Conservation (phyloP, 805 yeast species). For the Soucietia sequanensis region DNA sequence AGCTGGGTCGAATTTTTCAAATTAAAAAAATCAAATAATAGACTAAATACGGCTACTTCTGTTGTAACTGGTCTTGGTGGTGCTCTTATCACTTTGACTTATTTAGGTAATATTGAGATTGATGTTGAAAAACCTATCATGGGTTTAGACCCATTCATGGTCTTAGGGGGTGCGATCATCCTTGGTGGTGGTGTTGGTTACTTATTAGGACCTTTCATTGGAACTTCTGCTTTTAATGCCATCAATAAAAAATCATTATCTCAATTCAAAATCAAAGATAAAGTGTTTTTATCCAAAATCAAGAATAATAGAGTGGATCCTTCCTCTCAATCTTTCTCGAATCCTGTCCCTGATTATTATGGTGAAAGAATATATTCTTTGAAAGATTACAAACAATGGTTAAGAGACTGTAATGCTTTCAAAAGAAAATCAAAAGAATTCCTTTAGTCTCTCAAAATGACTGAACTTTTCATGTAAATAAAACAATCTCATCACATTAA, state of each 20-base stretch:
- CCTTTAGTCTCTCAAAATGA: too few species aligned
- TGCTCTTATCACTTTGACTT: slow-evolving; percentile 66
- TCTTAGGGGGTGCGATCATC: slow-evolving; percentile 70
- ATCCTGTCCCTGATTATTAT: slow-evolving; percentile 98
- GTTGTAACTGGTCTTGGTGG: slow-evolving; percentile 66
- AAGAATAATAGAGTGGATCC: slow-evolving; percentile 88
- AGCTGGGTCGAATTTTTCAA: slow-evolving; percentile 81
- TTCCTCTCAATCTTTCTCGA: slow-evolving; percentile 79
- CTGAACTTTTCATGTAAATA: too few species aligned
- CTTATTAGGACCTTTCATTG: slow-evolving; percentile 77
- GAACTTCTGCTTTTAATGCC: slow-evolving; percentile 65
- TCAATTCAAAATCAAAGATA: slow-evolving; percentile 60
- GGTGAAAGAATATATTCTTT: slow-evolving; percentile 92
- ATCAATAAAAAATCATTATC: slow-evolving; percentile 46
- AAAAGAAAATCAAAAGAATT: slow-evolving; percentile 78
- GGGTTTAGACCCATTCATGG: slow-evolving; percentile 88
- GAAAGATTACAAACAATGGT: slow-evolving; percentile 89
- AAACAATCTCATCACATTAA: too few species aligned
- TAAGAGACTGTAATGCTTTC: slow-evolving; percentile 91
- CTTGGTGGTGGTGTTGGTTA: slow-evolving; percentile 76
- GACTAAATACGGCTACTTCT: slow-evolving; percentile 67
- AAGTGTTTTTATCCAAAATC: slow-evolving; percentile 70
- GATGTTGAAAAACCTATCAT: slow-evolving; percentile 83
- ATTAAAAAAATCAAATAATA: slow-evolving; percentile 73
- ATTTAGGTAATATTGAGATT: slow-evolving; percentile 75